Evolutionary conservation across 2,329 filamentous ascomycete species (phyloP), one percentile per base, ranked within the genome.

Genomic region (Fusarium paranaense): DNA sequence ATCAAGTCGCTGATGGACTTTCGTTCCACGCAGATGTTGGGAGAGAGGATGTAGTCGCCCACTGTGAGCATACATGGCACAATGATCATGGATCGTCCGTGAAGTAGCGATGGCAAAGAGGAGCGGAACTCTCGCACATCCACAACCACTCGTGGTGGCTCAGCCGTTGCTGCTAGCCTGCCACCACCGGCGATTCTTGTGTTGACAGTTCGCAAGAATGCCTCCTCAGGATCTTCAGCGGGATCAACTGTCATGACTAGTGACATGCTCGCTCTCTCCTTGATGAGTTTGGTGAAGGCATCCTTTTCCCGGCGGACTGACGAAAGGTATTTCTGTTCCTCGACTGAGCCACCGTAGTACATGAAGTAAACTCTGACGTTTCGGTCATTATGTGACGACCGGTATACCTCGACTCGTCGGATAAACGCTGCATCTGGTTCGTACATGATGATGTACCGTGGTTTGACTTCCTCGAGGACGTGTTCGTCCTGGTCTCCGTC

Each of bases 381-480:
- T 38, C 95, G 89, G 81, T 96, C 94, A 67, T 92, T 93, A 83
- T 99, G 97, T 11, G 95, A 98, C 62, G 95, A 98, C 42, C 97
- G 92, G 83, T 98, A 99, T 2, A 98, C 95, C 81, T 99, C 97
- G 22, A 99, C 93, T 40, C 96, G 89, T 16, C 97, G 91, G 78
- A 98, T 98, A 82, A 99, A 99, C 4, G 96, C 92, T 4, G 96
- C 91, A 75, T 98, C 95, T 1, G 97, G 96, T 81, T 98, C 97
- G 82, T 98, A 99, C 97, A 99, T 98, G 84, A 99, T 93, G 68
- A 99, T 95, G 82, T 98, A 98, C 69, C 94, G 92, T 37, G 97
- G 97, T 79, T 94, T 95, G 67, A 97, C 88, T 83, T 99, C 97
- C 81, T 99, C 96, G 2, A 99, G 89, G n/a, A 98, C 89, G 81